Evolutionary conservation across 2,329 filamentous ascomycete genomes (phyloP).

Genomic region (Rhinocladiella mackenziei): DNA sequence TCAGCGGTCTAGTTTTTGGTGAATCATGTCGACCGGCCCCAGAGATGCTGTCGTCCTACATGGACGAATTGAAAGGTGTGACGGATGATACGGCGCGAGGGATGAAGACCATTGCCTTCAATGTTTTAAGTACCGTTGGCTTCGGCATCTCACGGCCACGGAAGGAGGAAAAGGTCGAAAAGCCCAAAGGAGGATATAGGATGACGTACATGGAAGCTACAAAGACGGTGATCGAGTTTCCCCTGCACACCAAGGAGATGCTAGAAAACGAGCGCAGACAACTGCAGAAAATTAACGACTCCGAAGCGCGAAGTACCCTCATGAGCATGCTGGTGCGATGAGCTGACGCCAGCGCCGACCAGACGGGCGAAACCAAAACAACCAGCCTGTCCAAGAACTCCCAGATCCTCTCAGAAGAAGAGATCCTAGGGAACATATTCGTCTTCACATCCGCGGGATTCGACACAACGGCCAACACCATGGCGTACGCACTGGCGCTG

Average conservation of each 20-base stretch:
- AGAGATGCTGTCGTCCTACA: slow-evolving; percentile 33
- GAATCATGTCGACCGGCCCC: slow-evolving; percentile 34
- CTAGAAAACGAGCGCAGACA: slow-evolving; percentile 32
- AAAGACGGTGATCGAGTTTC: slow-evolving; percentile 32
- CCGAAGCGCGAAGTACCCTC: slow-evolving; percentile 32
- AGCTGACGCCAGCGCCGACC: slow-evolving; percentile 6
- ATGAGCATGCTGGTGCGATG: slow-evolving; percentile 24
- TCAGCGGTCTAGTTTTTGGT: slow-evolving; percentile 37
- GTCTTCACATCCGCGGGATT: slow-evolving; percentile 27
- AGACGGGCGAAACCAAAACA: background rate
- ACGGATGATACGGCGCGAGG: slow-evolving; percentile 29
- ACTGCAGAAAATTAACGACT: slow-evolving; percentile 14
- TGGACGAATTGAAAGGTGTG: slow-evolving; percentile 28
- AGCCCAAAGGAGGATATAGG: slow-evolving; percentile 14
- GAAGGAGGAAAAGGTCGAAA: slow-evolving; percentile 27
- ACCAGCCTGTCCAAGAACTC: slow-evolving; percentile 1
- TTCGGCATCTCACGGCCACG: slow-evolving; percentile 35
- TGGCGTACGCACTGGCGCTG: slow-evolving; percentile 48
- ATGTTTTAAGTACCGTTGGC: slow-evolving; percentile 37
- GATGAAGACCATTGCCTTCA: slow-evolving; percentile 37
- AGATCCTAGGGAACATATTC: slow-evolving; percentile 27
- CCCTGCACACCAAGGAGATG: slow-evolving; percentile 31
- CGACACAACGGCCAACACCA: slow-evolving; percentile 50
- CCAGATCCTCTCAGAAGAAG: slow-evolving; percentile 20
- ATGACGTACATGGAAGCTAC: slow-evolving; percentile 36